Conservation (phyloP, 2,329 filamentous ascomycete genomes). For the Fusarium sacchari region DNA sequence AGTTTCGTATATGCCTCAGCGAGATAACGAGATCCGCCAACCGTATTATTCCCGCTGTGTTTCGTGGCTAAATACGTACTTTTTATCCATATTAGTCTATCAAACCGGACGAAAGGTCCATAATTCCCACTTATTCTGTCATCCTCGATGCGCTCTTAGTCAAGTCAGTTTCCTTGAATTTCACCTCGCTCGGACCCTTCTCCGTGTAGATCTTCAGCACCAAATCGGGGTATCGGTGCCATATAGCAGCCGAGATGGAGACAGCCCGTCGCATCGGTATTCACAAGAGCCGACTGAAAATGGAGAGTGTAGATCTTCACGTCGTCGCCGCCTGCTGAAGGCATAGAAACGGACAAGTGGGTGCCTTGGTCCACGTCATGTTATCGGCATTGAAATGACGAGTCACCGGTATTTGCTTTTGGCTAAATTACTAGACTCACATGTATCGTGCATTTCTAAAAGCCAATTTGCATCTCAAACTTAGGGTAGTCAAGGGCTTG, state of each 20-base stretch:
- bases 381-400: not conserved
- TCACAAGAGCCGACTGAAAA: not conserved
- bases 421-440: not conserved
- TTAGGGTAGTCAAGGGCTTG: not conserved
- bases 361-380: not conserved
- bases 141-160: not conserved
- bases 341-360: not conserved
- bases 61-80: not conserved
- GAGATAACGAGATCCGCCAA: accelerated
- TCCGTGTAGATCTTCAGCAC: not conserved
- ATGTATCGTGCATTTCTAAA: not conserved
- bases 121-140: not conserved
- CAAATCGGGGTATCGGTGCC: not conserved
- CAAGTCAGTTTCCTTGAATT: not conserved
- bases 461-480: not conserved
- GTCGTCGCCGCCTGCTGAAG: not conserved
- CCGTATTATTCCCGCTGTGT: not conserved
- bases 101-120: accelerated
- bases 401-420: not conserved
- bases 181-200: not conserved
- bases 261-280: not conserved
- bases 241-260: not conserved
- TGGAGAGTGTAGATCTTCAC: not conserved
- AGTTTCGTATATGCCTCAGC: not conserved
- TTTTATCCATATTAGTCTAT: no score